phyloP scores from a whole-genome alignment of 1,284 basidiomycete genomes.

The Irpex rosettiformis region DNA sequence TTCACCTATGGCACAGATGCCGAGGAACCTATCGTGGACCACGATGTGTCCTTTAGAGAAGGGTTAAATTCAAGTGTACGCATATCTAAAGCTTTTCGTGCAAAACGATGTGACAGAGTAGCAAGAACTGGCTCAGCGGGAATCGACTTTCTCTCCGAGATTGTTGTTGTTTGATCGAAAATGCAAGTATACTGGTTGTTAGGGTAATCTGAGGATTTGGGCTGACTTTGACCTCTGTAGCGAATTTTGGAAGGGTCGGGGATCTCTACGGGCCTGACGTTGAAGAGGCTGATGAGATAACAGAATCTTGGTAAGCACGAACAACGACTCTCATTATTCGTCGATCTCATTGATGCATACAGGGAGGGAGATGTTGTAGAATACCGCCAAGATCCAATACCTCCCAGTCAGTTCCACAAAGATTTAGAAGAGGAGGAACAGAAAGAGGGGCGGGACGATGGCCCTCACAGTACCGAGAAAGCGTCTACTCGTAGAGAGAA shows the following conservation, averaged over 20 bases:
- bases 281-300: constrained; percentile 22
- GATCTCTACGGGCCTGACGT: constrained; percentile 35
- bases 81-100: background rate
- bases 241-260: constrained; percentile 60
- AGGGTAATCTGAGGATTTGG: background rate
- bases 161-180: constrained; percentile 64
- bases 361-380: constrained; percentile 53
- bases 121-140: constrained; percentile 39
- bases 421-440: constrained; percentile 41
- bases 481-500: constrained; percentile 14
- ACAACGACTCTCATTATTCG: no score
- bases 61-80: constrained; percentile 42
- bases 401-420: constrained; percentile 53
- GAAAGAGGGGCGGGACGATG: constrained; percentile 18
- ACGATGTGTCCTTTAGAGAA: constrained; percentile 65
- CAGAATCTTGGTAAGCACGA: constrained; percentile 31
- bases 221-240: constrained; percentile 31
- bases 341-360: no score
- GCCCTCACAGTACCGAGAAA: background rate
- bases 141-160: constrained; percentile 57
- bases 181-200: constrained; percentile 35
- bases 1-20: constrained; percentile 45
- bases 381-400: constrained; percentile 49
- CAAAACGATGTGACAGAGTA: background rate
- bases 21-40: constrained; percentile 41